phyloP scores from a whole-genome alignment of 306 rosid species.

The Quercus variabilis region DNA sequence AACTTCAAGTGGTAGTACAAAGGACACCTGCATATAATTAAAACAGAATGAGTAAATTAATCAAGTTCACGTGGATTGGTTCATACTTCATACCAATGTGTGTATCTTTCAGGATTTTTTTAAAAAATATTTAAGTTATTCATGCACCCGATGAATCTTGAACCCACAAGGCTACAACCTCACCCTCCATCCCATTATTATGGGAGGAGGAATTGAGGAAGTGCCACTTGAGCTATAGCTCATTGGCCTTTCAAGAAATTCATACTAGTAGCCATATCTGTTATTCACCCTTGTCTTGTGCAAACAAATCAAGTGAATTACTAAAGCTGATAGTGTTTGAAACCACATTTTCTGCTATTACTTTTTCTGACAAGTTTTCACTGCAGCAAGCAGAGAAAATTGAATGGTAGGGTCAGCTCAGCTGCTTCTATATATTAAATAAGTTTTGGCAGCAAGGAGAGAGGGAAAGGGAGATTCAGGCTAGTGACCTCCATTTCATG shows the following conservation, averaged over 20 bases:
- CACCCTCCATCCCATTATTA: too few relatives aligned
- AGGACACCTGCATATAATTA: slow-evolving; percentile 59
- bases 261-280: background rate
- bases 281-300: background rate
- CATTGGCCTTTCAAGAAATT: background rate
- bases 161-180: background rate
- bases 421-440: background rate
- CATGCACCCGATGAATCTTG: too few relatives aligned
- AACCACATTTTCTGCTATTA: background rate
- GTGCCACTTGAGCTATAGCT: too few relatives aligned
- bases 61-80: background rate
- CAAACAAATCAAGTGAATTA: background rate
- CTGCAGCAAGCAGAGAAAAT: background rate
- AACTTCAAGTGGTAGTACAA: slow-evolving; percentile 87
- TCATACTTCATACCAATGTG: background rate
- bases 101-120: too few relatives aligned
- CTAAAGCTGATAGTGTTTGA: background rate
- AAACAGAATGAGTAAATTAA: background rate
- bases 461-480: too few relatives aligned
- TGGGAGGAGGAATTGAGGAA: too few relatives aligned
- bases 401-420: background rate
- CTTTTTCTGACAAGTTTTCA: background rate
- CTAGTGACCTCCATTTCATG: too few relatives aligned
- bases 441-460: too few relatives aligned
- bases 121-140: too few relatives aligned